Evolutionary conservation across 208 protist genomes (phyloP).

Genomic region (Acanthamoeba healyi): DNA sequence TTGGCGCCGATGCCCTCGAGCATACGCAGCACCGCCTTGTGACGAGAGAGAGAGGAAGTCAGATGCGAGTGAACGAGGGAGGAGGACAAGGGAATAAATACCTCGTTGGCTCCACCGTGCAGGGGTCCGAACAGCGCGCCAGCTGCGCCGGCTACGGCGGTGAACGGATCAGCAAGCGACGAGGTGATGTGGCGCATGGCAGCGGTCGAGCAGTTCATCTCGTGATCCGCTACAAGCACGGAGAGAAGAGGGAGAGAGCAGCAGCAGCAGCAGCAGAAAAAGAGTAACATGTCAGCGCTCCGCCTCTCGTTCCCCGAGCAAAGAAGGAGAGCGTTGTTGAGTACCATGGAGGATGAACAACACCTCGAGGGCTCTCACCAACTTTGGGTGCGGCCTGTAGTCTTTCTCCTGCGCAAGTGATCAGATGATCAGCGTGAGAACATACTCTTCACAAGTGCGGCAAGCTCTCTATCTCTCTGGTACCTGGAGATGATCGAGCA

Average conservation of each 20-base stretch:
- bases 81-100: neutral
- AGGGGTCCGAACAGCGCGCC: conserved; percentile 89
- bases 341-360: conserved; percentile 66
- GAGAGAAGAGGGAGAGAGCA: too few species aligned
- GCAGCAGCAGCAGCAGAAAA: conserved; percentile 39
- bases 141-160: conserved; percentile 81
- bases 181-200: conserved; percentile 88
- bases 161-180: conserved; percentile 87
- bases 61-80: neutral
- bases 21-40: conserved; percentile 90
- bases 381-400: conserved; percentile 80
- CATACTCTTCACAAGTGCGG: too few species aligned
- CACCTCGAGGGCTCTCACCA: conserved; percentile 78
- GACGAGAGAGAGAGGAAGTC: conserved; percentile 20
- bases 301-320: neutral
- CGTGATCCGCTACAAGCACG: conserved; percentile 92
- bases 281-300: neutral
- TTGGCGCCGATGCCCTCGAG: conserved; percentile 89
- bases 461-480: too few species aligned
- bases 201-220: conserved; percentile 91
- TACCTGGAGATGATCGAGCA: conserved; percentile 85
- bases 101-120: conserved; percentile 88
- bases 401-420: conserved; percentile 62
- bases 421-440: neutral
- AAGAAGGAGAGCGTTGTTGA: neutral